Conservation (phyloP, 345 rosid species). For the Salix caprea region DNA sequence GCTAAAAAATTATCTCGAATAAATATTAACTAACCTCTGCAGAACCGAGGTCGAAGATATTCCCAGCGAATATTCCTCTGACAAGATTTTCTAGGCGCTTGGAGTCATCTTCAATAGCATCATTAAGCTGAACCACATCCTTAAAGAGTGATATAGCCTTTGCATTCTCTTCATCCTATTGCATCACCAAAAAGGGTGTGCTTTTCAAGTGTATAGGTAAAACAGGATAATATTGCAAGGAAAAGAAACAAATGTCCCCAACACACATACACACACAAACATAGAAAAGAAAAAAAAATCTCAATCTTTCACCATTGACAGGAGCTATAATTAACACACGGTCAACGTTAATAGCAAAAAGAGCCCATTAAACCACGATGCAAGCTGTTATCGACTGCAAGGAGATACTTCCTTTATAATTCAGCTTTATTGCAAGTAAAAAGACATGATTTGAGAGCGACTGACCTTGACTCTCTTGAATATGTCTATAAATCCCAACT, state of each 20-base stretch:
- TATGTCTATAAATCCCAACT: conserved; percentile 87
- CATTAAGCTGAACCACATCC: conserved; percentile 67
- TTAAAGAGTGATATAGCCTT: conserved; percentile 85
- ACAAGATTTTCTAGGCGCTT: conserved; percentile 67
- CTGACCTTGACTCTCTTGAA: conserved; percentile 95
- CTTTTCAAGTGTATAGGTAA: background rate
- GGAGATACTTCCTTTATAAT: background rate
- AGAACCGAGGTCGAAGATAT: conserved; percentile 95
- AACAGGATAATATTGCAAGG: background rate
- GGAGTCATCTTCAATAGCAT: conserved; percentile 63
- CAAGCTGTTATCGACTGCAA: background rate
- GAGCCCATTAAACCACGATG: background rate
- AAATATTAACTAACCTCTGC: conserved; percentile 58
- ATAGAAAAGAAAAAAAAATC: too few relatives aligned
- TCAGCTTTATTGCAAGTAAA: background rate
- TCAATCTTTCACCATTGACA: too few relatives aligned
- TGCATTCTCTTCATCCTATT: conserved; percentile 94
- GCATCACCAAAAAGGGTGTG: conserved; percentile 6
- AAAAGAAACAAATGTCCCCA: background rate
- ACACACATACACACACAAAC: background rate
- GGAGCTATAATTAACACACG: too few relatives aligned
- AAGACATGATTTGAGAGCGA: background rate
- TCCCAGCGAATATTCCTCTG: conserved; percentile 94
- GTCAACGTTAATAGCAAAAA: background rate
- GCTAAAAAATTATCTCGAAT: background rate